These are phyloP conservation scores for Fonsecaea pugnacius DNA, from an alignment of 2,329 filamentous ascomycete genomes.

Conservation along the genomic window DNA sequence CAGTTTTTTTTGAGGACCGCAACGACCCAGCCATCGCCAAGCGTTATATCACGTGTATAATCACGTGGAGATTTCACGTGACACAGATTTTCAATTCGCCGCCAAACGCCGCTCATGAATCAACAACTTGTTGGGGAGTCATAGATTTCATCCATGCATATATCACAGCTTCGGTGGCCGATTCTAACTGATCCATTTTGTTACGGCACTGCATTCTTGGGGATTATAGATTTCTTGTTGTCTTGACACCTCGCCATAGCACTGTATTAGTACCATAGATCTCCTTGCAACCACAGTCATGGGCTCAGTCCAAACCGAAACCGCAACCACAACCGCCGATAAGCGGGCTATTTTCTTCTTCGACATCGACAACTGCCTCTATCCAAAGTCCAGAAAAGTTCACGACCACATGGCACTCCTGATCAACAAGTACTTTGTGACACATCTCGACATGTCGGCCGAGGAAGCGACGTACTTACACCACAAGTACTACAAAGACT, in stretches of 20 bases:
- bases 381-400: slow-evolving; percentile 82
- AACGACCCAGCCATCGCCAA: slow-evolving; percentile 5
- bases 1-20: background rate
- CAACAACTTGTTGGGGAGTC: background rate
- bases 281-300: slow-evolving; percentile 17
- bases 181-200: background rate
- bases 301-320: slow-evolving; percentile 20
- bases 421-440: slow-evolving; percentile 70
- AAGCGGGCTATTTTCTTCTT: slow-evolving; percentile 66
- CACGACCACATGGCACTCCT: slow-evolving; percentile 85
- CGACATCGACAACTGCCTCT: slow-evolving; percentile 98
- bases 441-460: slow-evolving; percentile 72
- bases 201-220: slow-evolving; percentile 1
- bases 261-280: slow-evolving; percentile 1
- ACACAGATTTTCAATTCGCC: background rate
- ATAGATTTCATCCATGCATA: background rate
- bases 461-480: slow-evolving; percentile 86
- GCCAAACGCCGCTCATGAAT: background rate
- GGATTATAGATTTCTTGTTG: background rate
- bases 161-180: slow-evolving; percentile 1
- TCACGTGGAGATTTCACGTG: background rate
- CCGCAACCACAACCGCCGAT: slow-evolving; percentile 14
- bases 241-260: background rate
- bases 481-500: slow-evolving; percentile 90
- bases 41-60: background rate